Conservation (phyloP, 495 filamentous ascomycete species). For the Hypoxylon crocopeplum region DNA sequence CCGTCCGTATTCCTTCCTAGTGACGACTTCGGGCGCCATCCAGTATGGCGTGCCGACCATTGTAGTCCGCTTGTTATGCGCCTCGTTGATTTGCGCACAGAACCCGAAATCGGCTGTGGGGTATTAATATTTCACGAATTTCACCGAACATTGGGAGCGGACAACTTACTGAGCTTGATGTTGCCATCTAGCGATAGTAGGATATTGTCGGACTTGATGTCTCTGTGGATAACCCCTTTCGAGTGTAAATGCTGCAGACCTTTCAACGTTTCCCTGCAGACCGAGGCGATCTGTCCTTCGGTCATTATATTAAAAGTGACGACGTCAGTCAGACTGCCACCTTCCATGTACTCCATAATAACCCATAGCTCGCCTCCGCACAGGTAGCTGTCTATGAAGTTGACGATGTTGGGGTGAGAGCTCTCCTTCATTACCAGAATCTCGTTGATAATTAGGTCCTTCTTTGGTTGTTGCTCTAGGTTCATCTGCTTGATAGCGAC, state of each 20-base stretch:
- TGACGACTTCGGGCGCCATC: slow-evolving; percentile 99
- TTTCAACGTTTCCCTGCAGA: slow-evolving; percentile 91
- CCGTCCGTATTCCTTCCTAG: slow-evolving; percentile 94
- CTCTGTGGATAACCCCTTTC: slow-evolving; percentile 96
- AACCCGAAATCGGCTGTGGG: slow-evolving; percentile 92
- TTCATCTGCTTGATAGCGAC: slow-evolving; percentile 99
- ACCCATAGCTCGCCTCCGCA: slow-evolving; percentile 93
- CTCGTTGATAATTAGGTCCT: slow-evolving; percentile 98
- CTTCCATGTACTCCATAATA: slow-evolving; percentile 99
- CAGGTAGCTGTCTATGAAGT: slow-evolving; percentile 96
- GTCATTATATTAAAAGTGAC: slow-evolving; percentile 99
- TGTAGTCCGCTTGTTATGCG: slow-evolving; percentile 94
- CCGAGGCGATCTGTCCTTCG: slow-evolving; percentile 93
- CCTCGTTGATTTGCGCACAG: slow-evolving; percentile 97
- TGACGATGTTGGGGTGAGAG: slow-evolving; percentile 97
- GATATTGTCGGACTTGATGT: slow-evolving; percentile 99
- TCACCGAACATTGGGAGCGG: background rate
- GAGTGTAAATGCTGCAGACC: slow-evolving; percentile 96
- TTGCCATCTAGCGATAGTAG: slow-evolving; percentile 92
- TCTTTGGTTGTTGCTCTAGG: slow-evolving; percentile 96
- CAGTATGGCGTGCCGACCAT: slow-evolving; percentile 99
- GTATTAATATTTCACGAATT: slow-evolving; percentile 41
- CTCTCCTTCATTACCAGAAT: slow-evolving; percentile 99
- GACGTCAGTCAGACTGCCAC: slow-evolving; percentile 95
- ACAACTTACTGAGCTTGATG: slow-evolving; percentile 91